Evolutionary conservation across 768 basidiomycete genomes (phyloP), one percentile per base, ranked within the genome.

Genomic region (Asterophora parasitica): DNA sequence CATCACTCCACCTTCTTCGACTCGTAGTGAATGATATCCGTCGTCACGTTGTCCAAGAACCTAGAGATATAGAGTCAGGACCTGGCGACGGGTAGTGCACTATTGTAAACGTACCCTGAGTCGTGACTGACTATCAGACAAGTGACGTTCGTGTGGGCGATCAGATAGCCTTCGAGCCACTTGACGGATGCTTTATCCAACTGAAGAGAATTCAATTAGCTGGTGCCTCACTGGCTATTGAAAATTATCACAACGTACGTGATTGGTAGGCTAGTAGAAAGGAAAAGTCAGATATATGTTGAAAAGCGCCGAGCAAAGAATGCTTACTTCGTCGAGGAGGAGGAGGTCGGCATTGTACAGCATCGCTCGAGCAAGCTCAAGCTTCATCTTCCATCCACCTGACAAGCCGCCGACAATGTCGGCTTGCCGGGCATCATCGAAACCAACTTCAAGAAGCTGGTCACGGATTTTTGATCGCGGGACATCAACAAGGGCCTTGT

Each of bases 371-470:
- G 92, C 92, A 33, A 98, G 78, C 64, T 97, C 94, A 44, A 97
- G 79, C 68, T 96, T 96, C 94, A 98, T 97, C 74, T 98, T 98
- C 94, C 94, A 98, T 35, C 95, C 94, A 59, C 95, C 95, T 11
- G 93, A 96, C 51, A 97, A 73, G 34, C 89, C 85, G 40, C 88
- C 92, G 51, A 97, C 93, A 43, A 79, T 71, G 58, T 95, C 89
- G 33, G 78, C 69, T 69, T 97, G 94, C 49, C 90, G 78, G 39
- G 72, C 77, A 56, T 88, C 89, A 60, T 92, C 87, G 63, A 98
- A 97, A 42, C 95, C 95, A 44, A 97, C 93, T 59, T 88, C 91
- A 9, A 75, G 54, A 5, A 98, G 78, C 63, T 92, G 90, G 17
- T 77, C 78, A 47, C 82, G 75, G 58, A 97, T 88, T 68, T 85